phyloP scores from a whole-genome alignment of 176 grass and related monocot species.

The Typha latifolia region DNA sequence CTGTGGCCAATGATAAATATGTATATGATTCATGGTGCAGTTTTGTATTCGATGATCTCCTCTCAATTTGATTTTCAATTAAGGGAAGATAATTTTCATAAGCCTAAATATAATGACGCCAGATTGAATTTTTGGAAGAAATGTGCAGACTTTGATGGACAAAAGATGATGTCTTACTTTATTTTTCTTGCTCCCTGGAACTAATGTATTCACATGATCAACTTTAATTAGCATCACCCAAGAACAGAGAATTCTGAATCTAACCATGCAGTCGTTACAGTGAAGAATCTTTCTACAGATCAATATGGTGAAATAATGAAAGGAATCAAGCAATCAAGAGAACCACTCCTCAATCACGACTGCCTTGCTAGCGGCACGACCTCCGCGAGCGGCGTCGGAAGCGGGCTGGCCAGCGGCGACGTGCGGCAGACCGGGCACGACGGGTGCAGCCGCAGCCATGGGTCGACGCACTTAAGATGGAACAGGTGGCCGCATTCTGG shows the following conservation, averaged over 20 bases:
- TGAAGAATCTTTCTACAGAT: neutral
- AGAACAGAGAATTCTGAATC: neutral
- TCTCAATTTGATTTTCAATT: no score
- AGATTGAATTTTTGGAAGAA: no score
- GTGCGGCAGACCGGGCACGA: constrained; percentile 93
- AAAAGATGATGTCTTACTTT: no score
- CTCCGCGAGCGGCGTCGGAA: constrained; percentile 68
- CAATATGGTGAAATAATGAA: neutral
- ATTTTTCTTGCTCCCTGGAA: no score
- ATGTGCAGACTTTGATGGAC: no score
- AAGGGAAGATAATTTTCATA: no score
- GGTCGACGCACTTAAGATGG: constrained; percentile 72
- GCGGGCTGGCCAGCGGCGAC: constrained; percentile 70
- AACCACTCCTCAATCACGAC: constrained; percentile 12
- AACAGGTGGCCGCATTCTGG: constrained; percentile 84
- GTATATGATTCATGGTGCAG: no score
- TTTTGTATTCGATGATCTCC: no score
- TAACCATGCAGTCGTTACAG: neutral
- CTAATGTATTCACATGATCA: no score
- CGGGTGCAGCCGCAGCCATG: constrained; percentile 61
- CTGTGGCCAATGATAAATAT: no score
- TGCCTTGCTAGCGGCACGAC: constrained; percentile 38
- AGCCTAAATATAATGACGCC: no score
- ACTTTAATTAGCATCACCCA: neutral
- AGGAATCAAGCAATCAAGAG: constrained; percentile 10